Evolutionary conservation across 306 rosid genomes (phyloP).

Genomic region (Heteromeles arbutifolia): DNA sequence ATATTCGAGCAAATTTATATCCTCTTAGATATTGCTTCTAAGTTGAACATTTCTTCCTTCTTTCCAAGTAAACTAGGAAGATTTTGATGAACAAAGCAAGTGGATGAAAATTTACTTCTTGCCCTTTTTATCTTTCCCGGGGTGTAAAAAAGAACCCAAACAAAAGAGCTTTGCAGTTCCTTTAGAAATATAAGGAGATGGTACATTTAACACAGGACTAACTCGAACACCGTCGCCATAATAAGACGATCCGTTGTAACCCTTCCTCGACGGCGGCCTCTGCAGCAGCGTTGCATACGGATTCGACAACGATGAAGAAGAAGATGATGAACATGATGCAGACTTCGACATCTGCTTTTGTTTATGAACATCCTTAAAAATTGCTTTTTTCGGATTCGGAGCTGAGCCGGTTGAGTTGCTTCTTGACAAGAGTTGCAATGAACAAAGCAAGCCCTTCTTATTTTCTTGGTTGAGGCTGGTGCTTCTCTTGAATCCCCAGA

Average conservation of each 20-base stretch:
- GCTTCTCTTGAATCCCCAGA: constrained; percentile 90
- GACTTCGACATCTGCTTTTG: constrained; percentile 39
- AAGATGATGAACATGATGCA: constrained; percentile 19
- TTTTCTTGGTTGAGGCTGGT: constrained; percentile 63
- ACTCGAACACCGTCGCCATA: constrained; percentile 48
- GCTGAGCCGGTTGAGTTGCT: constrained; percentile 78
- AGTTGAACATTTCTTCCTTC: not conserved
- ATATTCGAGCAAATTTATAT: no score
- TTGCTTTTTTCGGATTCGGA: constrained; percentile 38
- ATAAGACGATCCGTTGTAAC: constrained; percentile 38
- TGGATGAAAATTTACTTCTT: constrained; percentile 30
- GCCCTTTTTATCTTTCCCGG: constrained; percentile 51
- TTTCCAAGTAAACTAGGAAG: not conserved
- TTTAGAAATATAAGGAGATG: constrained; percentile 71
- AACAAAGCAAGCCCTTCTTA: constrained; percentile 37
- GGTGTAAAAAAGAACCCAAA: constrained; percentile 58
- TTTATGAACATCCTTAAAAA: constrained; percentile 29
- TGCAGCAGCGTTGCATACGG: constrained; percentile 28
- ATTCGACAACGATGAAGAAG: constrained; percentile 31
- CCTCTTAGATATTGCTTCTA: not conserved
- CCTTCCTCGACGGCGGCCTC: constrained; percentile 56
- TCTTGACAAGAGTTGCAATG: constrained; percentile 56
- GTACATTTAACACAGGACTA: constrained; percentile 68
- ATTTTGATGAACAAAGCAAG: not conserved
- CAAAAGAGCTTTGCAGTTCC: constrained; percentile 62